phyloP scores from a whole-genome alignment of 129 eudicot species.

The Chrysanthemum seticuspe region DNA sequence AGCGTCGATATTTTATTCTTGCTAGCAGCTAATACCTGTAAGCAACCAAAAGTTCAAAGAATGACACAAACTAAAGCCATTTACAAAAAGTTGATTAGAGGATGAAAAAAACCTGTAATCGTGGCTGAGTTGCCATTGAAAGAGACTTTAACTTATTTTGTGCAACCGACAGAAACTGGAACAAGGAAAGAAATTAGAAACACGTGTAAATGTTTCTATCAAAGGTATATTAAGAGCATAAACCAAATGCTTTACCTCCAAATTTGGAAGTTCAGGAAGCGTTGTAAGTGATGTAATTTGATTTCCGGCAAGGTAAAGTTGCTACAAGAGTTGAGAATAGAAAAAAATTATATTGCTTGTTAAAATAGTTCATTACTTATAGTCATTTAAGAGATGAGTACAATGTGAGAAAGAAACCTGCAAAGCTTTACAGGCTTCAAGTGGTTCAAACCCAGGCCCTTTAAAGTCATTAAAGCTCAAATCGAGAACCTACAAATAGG shows the following conservation, averaged over 20 bases:
- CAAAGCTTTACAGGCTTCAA: constrained; percentile 78
- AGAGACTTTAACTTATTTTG: constrained; percentile 95
- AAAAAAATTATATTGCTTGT: neutral
- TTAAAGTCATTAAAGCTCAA: constrained; percentile 96
- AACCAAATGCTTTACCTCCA: constrained; percentile 61
- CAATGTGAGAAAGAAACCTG: constrained; percentile 53
- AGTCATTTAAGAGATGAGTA: neutral
- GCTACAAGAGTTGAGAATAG: constrained; percentile 47
- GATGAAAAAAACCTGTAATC: constrained; percentile 69
- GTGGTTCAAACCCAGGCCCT: constrained; percentile 99
- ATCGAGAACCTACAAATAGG: constrained; percentile 82
- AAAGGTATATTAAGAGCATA: constrained; percentile 1
- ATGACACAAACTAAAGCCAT: constrained; percentile 12
- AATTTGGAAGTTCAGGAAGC: constrained; percentile 95
- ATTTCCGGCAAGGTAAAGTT: constrained; percentile 99
- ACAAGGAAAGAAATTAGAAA: too few relatives aligned
- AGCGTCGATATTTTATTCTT: constrained; percentile 89
- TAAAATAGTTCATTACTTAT: neutral
- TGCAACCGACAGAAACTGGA: constrained; percentile 93
- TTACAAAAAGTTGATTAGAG: constrained; percentile 10
- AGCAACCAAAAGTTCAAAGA: constrained; percentile 16
- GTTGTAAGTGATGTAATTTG: constrained; percentile 84
- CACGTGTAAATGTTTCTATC: too few relatives aligned
- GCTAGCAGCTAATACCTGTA: constrained; percentile 98
- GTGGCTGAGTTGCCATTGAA: constrained; percentile 97